Percentiles rank a stretch among this genome's conserved stretches.
These are phyloP conservation scores for Penicillium riverlandense DNA, from an alignment of 495 filamentous ascomycete species.

Conservation along the genomic window DNA sequence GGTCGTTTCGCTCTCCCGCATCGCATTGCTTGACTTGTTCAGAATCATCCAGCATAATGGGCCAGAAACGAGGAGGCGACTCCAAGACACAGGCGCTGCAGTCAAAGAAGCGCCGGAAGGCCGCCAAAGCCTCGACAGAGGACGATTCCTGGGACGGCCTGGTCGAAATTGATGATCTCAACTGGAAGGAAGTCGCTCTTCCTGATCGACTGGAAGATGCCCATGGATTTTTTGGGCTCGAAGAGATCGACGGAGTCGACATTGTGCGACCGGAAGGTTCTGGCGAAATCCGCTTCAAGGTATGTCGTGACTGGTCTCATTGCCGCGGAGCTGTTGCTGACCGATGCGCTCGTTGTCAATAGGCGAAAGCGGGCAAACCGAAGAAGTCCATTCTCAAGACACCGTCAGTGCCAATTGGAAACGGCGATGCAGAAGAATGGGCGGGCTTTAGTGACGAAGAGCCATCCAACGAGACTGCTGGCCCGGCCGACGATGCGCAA, in stretches of 20 bases:
- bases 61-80: slow-evolving; percentile 44
- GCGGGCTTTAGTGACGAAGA: slow-evolving; percentile 44
- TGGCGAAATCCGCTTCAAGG: slow-evolving; percentile 41
- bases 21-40: not conserved
- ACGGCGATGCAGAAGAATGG: slow-evolving; percentile 47
- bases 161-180: slow-evolving; percentile 54
- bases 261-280: slow-evolving; percentile 45
- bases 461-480: slow-evolving; percentile 13
- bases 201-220: slow-evolving; percentile 85
- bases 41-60: slow-evolving; percentile 19
- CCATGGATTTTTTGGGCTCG: slow-evolving; percentile 89
- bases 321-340: not conserved
- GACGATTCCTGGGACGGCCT: slow-evolving; percentile 19
- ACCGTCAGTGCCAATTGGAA: slow-evolving; percentile 4
- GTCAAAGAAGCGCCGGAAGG: slow-evolving; percentile 46
- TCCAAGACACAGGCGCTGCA: slow-evolving; percentile 18
- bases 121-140: slow-evolving; percentile 21
- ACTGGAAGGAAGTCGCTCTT: slow-evolving; percentile 75
- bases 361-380: slow-evolving; percentile 31
- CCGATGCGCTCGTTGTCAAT: not conserved
- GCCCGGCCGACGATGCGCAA: slow-evolving; percentile 13
- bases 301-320: slow-evolving; percentile 12
- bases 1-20: slow-evolving; percentile 3
- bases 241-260: slow-evolving; percentile 88
- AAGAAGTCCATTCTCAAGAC: slow-evolving; percentile 30